These are phyloP conservation scores for Leptodontidium sp. DNA, from an alignment of 2,329 filamentous ascomycete genomes.

Conservation along the genomic window DNA sequence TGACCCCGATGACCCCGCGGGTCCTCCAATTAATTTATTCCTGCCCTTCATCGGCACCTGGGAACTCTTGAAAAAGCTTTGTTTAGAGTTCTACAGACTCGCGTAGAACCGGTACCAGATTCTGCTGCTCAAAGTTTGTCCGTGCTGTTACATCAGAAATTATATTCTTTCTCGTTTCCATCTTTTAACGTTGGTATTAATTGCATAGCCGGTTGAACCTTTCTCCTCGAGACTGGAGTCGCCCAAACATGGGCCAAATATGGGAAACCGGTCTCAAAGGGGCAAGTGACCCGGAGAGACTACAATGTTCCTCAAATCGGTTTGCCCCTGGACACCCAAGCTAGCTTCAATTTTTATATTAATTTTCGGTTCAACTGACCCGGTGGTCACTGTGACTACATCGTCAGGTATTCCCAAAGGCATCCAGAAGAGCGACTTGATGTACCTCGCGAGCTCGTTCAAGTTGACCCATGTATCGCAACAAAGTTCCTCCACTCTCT, in stretches of 20 bases:
- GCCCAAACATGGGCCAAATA: background rate
- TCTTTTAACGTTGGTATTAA: background rate
- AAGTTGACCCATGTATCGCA: conserved; percentile 21
- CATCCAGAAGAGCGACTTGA: conserved; percentile 2
- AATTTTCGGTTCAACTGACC: conserved; percentile 27
- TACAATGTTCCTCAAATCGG: conserved; percentile 8
- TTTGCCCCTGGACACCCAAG: conserved; percentile 17
- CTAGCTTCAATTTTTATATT: conserved; percentile 23
- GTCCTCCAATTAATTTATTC: conserved; percentile 1
- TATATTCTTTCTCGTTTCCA: background rate
- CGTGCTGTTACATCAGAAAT: background rate
- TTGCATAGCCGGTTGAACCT: background rate
- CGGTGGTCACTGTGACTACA: conserved; percentile 1
- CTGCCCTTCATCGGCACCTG: background rate
- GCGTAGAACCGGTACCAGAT: background rate
- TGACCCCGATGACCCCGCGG: background rate
- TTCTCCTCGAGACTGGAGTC: conserved; percentile 4
- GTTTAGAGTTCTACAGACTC: background rate
- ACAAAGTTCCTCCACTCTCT: conserved; percentile 28
- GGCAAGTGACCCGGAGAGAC: conserved; percentile 19
- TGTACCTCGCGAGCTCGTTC: conserved; percentile 19
- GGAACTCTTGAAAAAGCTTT: conserved; percentile 7
- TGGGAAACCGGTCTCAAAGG: conserved; percentile 3
- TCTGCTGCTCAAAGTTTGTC: background rate
- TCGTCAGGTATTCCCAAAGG: background rate